Conservation (phyloP, 2,329 filamentous ascomycete species). For the Fusarium sacchari region DNA sequence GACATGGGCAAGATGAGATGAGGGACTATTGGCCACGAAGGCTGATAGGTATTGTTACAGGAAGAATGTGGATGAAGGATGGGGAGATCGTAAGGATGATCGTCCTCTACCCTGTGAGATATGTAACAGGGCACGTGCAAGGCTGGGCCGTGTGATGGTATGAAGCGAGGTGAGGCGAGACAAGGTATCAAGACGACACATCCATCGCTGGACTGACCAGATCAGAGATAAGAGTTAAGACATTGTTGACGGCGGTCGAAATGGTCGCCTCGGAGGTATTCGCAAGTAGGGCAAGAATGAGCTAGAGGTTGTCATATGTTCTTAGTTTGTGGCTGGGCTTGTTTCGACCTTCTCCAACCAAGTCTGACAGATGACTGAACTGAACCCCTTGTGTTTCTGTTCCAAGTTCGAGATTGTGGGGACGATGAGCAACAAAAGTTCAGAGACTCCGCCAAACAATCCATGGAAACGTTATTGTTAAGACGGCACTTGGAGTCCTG, state of each 20-base stretch:
- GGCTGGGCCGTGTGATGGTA: constrained; percentile 20
- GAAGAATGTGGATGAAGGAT: constrained; percentile 28
- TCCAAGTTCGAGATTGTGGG: constrained; percentile 28
- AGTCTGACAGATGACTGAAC: constrained; percentile 10
- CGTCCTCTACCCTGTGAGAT: constrained; percentile 39
- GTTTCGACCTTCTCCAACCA: constrained; percentile 20
- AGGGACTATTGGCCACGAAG: constrained; percentile 17
- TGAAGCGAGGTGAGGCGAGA: constrained; percentile 33
- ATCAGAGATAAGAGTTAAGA: constrained; percentile 13
- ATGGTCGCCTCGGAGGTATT: neutral
- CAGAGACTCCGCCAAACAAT: constrained; percentile 19
- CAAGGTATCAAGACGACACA: constrained; percentile 16
- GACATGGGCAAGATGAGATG: constrained; percentile 37
- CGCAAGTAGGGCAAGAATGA: constrained; percentile 3
- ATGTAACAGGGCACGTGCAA: constrained; percentile 27
- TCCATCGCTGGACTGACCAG: constrained; percentile 4
- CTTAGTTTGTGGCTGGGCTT: constrained; percentile 2
- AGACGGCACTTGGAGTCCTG: constrained; percentile 30
- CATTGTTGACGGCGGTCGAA: constrained; percentile 5
- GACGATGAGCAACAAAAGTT: constrained; percentile 16
- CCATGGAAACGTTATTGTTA: constrained; percentile 9
- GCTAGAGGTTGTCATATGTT: neutral
- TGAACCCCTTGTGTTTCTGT: constrained; percentile 23
- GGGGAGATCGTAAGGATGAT: constrained; percentile 40
- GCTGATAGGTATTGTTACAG: constrained; percentile 8